Evolutionary conservation across 2,329 filamentous ascomycete genomes (phyloP).

Genomic region (Diaporthe sp.): DNA sequence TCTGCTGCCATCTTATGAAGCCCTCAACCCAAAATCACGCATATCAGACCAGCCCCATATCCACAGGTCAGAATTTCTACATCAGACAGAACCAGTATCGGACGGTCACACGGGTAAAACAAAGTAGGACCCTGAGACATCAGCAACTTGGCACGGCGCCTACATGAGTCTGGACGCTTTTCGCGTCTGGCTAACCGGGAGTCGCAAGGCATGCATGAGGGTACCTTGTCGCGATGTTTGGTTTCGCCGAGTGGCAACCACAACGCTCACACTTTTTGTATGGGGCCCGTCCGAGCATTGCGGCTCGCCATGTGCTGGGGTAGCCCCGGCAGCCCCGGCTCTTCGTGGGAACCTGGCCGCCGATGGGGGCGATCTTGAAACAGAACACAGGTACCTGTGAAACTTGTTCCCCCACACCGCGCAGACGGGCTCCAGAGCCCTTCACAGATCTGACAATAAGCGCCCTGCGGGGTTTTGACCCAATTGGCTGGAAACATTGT

Average conservation of each 20-base stretch:
- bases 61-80: constrained; percentile 11
- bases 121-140: constrained; percentile 23
- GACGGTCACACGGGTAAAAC: constrained; percentile 29
- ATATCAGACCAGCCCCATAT: constrained; percentile 25
- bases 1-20: constrained; percentile 32
- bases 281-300: constrained; percentile 19
- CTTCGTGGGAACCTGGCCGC: not conserved
- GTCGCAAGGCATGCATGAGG: not conserved
- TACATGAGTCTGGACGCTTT: constrained; percentile 25
- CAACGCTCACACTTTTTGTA: constrained; percentile 19
- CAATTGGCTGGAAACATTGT: constrained; percentile 28
- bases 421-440: not conserved
- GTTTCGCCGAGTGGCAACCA: constrained; percentile 25
- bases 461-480: constrained; percentile 18
- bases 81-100: constrained; percentile 27
- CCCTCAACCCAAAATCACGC: constrained; percentile 11
- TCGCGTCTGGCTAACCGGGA: not conserved
- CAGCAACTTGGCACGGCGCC: constrained; percentile 26
- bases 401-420: constrained; percentile 21
- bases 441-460: constrained; percentile 12
- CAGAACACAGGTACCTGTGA: constrained; percentile 23
- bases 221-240: constrained; percentile 5
- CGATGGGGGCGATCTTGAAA: constrained; percentile 26
- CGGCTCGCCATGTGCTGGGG: constrained; percentile 14
- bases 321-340: not conserved